Evolutionary conservation across 2,329 filamentous ascomycete species (phyloP), one percentile per base, ranked within the genome.

Genomic region (Zopfia rhizophila): DNA sequence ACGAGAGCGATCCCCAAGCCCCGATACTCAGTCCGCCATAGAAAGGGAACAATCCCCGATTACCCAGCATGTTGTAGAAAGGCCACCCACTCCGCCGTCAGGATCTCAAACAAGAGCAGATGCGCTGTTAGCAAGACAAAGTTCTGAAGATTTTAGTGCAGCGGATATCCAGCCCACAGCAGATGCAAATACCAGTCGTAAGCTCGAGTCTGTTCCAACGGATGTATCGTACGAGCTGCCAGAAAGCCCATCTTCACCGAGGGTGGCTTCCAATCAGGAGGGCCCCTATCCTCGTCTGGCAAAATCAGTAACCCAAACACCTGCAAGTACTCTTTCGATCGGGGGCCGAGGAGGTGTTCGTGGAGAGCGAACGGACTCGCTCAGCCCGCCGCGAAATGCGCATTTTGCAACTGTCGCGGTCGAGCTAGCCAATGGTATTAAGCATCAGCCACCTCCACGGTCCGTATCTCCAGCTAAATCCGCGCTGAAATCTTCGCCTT

Each of bases 391-490:
- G 17, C 81, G 88, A 23, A 84, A 81, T 21, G 83, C 88, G 10
- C 87, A 84, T 58, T 91, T 91, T 66, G 83, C 83, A 1, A 64
- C 79, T 7, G 77, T 79, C 6, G 75, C 82, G 23, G 80, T 82
- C 5, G 75, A 80, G 17, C 69, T 76, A 12, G 61, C 75, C 29
- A 66, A 85, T 10, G 72, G 79, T 1, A 76, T 87, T 19, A 85
- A 79, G 52, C 88, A 92, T 62, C 80, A 84, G 41, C 89, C 89
- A 5, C 85, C 87, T 16, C 77, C 84, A 21, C 81, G 89, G 35
- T 90, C 88, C 4, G 75, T 88, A 8, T 91, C 89, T 0, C 89
- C 89, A 7, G 84, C 85, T 32, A 93, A 93, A 66, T 91, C 89
- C 1, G 89, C 88, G 2, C 64, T 92, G 52, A 92, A 92, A 65